phyloP scores from a whole-genome alignment of 139 green algal genomes.

The Micractinium sp. region DNA sequence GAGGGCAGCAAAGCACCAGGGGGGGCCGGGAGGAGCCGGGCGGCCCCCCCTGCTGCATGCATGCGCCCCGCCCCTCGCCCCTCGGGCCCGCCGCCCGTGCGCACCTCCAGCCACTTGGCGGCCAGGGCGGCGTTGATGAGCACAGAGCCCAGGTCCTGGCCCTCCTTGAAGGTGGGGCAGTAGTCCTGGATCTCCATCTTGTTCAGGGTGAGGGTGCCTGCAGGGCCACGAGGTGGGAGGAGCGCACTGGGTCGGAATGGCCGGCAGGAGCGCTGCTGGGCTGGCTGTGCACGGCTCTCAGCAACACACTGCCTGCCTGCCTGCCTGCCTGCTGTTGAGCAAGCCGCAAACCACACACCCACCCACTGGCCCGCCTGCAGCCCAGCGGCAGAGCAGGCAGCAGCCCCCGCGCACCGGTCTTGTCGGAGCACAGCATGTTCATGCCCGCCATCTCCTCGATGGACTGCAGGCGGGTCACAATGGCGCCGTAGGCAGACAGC shows the following conservation, averaged over 20 bases:
- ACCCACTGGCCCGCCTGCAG: no score
- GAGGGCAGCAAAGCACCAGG: background rate
- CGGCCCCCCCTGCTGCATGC: no score
- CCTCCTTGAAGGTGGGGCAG: slow-evolving; percentile 68
- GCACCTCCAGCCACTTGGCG: slow-evolving; percentile 85
- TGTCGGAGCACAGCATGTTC: slow-evolving; percentile 93
- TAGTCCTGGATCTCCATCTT: slow-evolving; percentile 91
- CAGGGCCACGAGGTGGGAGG: no score
- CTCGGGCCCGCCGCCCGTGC: background rate
- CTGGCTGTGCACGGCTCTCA: background rate
- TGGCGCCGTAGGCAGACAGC: slow-evolving; percentile 74
- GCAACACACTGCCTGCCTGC: background rate
- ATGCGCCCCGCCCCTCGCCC: no score
- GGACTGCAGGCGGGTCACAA: slow-evolving; percentile 79
- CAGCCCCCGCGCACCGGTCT: slow-evolving; percentile 66
- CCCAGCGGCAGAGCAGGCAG: background rate
- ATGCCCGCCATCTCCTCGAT: slow-evolving; percentile 94
- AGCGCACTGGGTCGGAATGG: no score
- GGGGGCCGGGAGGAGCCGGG: no score
- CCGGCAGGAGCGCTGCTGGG: background rate
- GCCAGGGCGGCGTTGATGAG: slow-evolving; percentile 74
- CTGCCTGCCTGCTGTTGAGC: background rate
- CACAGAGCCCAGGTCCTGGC: slow-evolving; percentile 50
- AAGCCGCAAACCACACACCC: background rate
- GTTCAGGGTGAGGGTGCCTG: slow-evolving; percentile 90